These are phyloP conservation scores for Apocynum venetum DNA, from an alignment of 257 asterid species.

Conservation along the genomic window DNA sequence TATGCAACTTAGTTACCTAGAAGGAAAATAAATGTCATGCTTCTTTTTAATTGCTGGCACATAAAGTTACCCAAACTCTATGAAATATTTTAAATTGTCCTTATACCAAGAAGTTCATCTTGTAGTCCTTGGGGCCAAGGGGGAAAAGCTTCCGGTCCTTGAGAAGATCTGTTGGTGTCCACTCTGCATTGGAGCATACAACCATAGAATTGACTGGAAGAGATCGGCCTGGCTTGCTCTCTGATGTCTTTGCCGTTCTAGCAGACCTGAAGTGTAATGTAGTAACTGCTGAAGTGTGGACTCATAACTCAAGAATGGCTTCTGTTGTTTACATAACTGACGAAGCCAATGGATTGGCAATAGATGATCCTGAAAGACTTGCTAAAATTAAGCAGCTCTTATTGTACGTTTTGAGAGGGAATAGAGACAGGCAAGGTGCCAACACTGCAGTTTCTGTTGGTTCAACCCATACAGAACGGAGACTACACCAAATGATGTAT, in stretches of 20 bases:
- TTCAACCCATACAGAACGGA: conserved; percentile 63
- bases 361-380: conserved; percentile 57
- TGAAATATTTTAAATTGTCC: neutral
- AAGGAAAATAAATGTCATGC: neutral
- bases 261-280: conserved; percentile 70
- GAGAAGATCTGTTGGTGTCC: conserved; percentile 65
- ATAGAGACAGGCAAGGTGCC: conserved; percentile 57
- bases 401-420: conserved; percentile 56
- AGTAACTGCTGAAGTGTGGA: conserved; percentile 90
- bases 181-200: conserved; percentile 54
- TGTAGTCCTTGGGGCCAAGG: conserved; percentile 58
- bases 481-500: conserved; percentile 88
- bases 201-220: conserved; percentile 70
- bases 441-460: conserved; percentile 69
- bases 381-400: conserved; percentile 61
- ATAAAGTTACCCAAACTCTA: neutral
- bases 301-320: conserved; percentile 88
- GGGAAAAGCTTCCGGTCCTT: conserved; percentile 45
- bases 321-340: conserved; percentile 72
- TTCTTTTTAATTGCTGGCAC: neutral
- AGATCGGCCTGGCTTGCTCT: conserved; percentile 85
- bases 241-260: conserved; percentile 79
- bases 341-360: conserved; percentile 46
- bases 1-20: neutral
- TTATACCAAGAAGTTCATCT: conserved; percentile 10